Evolutionary conservation across 2,329 filamentous ascomycete genomes (phyloP), one percentile per base, ranked within the genome.

Genomic region (Hymenoscyphus repandus): DNA sequence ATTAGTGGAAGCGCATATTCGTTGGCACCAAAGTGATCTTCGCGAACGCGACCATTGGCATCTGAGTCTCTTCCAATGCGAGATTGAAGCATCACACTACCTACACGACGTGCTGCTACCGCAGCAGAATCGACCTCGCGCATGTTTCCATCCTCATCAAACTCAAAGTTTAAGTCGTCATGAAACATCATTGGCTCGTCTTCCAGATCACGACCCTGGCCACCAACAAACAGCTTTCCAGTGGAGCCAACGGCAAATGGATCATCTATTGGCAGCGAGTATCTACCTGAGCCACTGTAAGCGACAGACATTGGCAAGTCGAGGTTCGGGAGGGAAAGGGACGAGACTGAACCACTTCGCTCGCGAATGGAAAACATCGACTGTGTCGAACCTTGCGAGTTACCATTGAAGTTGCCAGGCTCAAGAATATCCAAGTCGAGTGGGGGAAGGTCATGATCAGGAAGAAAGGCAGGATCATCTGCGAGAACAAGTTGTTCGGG

Each of bases 381-480:
- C 46, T 64, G 63, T n/a, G 62, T 59, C 22, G 62, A 64, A 11
- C 57, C 60, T 40, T 61, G 59, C 32, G 60, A 58, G 27, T 58
- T 53, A 31, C 54, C 18, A 55, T 49, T 43, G 13, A 33, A 47
- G 13, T 58, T 41, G 12, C 51, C 33, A 31, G 72, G 64, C 34
- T 79, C 65, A 2, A 83, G 63, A 45, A 80, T 74, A 18, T 80
- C 65, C 30, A 33, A n/a, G 31, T 83, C 74, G 50, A 86, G 73
- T 1, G 77, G 72, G 1, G 83, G 80, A 22, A 90, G 72, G 32
- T 74, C 72, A 32, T 83, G 74, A 39, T 85, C 81, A 0, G 85
- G 83, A 9, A 88, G 69, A 64, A 97, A 96, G 38, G 80, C 77
- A 0, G 90, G 90, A 62, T 97, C 92, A 62, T 97, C 89, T 48